A percentile compares a stretch with the other conserved stretches of the same genome.
These are phyloP conservation scores for Fusarium brevicatenulatum DNA, from an alignment of 2,329 filamentous ascomycete species.

Conservation along the genomic window DNA sequence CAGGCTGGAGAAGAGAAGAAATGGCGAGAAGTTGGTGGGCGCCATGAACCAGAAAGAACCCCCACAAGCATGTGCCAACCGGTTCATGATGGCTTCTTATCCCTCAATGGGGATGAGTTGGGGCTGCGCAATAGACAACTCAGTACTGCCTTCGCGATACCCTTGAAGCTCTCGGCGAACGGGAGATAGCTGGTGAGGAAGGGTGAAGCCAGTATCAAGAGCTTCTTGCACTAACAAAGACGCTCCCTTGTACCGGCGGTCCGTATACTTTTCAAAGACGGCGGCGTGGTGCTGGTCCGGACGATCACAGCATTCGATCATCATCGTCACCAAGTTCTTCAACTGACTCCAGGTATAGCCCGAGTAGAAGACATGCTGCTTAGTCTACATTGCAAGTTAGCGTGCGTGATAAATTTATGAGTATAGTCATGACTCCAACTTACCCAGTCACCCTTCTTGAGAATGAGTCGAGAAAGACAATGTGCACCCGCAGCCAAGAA, in stretches of 20 bases:
- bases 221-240: slow-evolving; percentile 82
- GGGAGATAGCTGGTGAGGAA: slow-evolving; percentile 56
- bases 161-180: slow-evolving; percentile 46
- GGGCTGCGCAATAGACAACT: slow-evolving; percentile 43
- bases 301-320: slow-evolving; percentile 88
- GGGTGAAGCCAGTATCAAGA: slow-evolving; percentile 68
- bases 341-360: slow-evolving; percentile 91
- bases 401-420: background rate
- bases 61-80: slow-evolving; percentile 7
- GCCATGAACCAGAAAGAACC: slow-evolving; percentile 8
- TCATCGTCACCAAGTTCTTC: slow-evolving; percentile 77
- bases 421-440: slow-evolving; percentile 49
- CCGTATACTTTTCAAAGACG: slow-evolving; percentile 91
- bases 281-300: slow-evolving; percentile 84
- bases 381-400: slow-evolving; percentile 67
- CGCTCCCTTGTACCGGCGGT: slow-evolving; percentile 86
- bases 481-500: slow-evolving; percentile 92
- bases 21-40: slow-evolving; percentile 13
- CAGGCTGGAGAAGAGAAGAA: slow-evolving; percentile 7
- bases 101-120: slow-evolving; percentile 49
- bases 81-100: slow-evolving; percentile 25
- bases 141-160: slow-evolving; percentile 38
- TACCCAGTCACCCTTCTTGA: slow-evolving; percentile 95
- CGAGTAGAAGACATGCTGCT: slow-evolving; percentile 89
- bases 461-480: slow-evolving; percentile 87